Evolutionary conservation across 2,329 filamentous ascomycete genomes (phyloP).

Genomic region (Chaetomium globosum): DNA sequence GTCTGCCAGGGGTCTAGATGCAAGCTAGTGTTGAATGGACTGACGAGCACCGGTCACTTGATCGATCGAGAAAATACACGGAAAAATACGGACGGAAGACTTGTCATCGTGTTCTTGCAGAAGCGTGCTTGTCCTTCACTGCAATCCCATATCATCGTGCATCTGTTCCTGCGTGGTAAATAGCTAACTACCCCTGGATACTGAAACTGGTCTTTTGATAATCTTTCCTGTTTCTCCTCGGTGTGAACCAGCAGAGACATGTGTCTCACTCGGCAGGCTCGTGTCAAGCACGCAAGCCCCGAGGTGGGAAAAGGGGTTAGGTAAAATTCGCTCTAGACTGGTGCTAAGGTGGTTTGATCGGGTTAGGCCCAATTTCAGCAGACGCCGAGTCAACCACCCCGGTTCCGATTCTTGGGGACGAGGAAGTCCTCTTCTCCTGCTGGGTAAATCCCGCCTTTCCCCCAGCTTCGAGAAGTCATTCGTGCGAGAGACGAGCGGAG

Average conservation of each 20-base stretch:
- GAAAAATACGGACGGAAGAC: not conserved
- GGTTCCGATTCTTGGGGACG: not conserved
- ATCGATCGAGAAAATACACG: slow-evolving; percentile 2
- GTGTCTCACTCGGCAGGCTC: slow-evolving; percentile 9
- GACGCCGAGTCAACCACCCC: not conserved
- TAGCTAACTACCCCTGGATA: not conserved
- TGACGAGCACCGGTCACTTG: slow-evolving; percentile 18
- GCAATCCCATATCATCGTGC: not conserved
- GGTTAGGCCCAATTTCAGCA: slow-evolving; percentile 10
- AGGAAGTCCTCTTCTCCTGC: not conserved
- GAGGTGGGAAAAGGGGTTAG: slow-evolving; percentile 11
- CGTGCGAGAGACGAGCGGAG: not conserved
- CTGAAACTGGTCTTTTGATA: not conserved
- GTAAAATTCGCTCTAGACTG: slow-evolving; percentile 8
- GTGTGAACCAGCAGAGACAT: not conserved
- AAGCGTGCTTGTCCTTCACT: not conserved
- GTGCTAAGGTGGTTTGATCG: slow-evolving; percentile 9
- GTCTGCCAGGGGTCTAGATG: slow-evolving; percentile 21
- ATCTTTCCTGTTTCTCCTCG: not conserved
- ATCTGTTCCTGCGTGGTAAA: not conserved
- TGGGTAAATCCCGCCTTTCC: not conserved
- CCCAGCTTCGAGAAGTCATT: not conserved
- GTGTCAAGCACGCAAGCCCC: slow-evolving; percentile 6
- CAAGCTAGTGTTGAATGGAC: slow-evolving; percentile 4
- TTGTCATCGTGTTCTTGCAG: not conserved